Percentiles rank a stretch among this genome's conserved stretches.
These are phyloP conservation scores for Penicillium sp. DNA, from an alignment of 2,329 filamentous ascomycete genomes.

Conservation along the genomic window DNA sequence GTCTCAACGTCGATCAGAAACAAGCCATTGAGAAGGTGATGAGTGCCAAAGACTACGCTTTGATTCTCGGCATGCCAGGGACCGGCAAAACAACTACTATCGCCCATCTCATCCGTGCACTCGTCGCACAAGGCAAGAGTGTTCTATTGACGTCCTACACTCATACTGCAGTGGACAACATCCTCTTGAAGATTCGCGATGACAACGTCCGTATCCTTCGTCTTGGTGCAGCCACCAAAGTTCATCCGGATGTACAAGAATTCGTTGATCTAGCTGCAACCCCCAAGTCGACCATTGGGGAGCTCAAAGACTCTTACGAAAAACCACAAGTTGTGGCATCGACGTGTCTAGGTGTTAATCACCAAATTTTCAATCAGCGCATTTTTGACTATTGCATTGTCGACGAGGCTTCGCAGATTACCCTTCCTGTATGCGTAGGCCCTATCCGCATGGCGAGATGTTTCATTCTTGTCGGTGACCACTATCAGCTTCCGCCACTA, in stretches of 20 bases:
- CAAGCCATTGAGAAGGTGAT: conserved; percentile 91
- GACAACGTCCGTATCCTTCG: conserved; percentile 78
- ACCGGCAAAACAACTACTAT: conserved; percentile 99
- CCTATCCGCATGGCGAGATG: conserved; percentile 90
- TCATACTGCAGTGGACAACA: conserved; percentile 97
- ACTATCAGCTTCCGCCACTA: conserved; percentile 91
- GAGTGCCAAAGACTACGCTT: conserved; percentile 89
- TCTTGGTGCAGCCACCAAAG: conserved; percentile 80
- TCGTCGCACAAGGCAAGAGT: conserved; percentile 86
- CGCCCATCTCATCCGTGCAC: conserved; percentile 89
- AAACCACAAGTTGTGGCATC: conserved; percentile 87
- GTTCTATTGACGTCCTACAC: conserved; percentile 94
- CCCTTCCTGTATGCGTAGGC: conserved; percentile 87
- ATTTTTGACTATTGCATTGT: conserved; percentile 98
- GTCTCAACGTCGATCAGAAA: conserved; percentile 83
- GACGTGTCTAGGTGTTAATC: conserved; percentile 89
- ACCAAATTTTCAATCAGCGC: conserved; percentile 82
- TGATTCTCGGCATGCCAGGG: conserved; percentile 98
- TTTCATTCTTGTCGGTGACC: conserved; percentile 94
- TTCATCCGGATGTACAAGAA: conserved; percentile 82
- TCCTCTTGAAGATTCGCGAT: conserved; percentile 82
- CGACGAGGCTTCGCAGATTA: conserved; percentile 97
- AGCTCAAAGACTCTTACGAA: conserved; percentile 81
- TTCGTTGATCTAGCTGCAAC: conserved; percentile 79
- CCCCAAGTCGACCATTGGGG: conserved; percentile 74